These are phyloP conservation scores for Balamuthia mandrillaris DNA, from an alignment of 208 protist species.

Conservation along the genomic window DNA sequence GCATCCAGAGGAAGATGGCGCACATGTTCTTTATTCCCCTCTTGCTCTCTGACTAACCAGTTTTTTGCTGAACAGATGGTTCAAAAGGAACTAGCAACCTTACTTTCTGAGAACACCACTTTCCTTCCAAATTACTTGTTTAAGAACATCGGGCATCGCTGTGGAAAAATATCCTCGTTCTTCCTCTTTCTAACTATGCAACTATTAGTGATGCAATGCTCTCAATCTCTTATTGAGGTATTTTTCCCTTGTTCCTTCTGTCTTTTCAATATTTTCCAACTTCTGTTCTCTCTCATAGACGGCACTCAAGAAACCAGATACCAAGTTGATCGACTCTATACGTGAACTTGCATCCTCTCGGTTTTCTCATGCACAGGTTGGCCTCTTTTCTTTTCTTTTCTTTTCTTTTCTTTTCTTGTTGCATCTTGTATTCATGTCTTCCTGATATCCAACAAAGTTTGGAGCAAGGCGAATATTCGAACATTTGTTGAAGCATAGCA, in stretches of 20 bases:
- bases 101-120: background rate
- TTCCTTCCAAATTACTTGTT: background rate
- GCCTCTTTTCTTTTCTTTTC: background rate
- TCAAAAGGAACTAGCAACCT: background rate
- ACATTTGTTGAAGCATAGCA: background rate
- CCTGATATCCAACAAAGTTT: background rate
- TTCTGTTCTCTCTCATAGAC: background rate
- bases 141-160: background rate
- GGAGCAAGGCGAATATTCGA: background rate
- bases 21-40: background rate
- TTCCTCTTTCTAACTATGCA: background rate
- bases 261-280: background rate
- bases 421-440: background rate
- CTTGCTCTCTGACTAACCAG: too few species aligned
- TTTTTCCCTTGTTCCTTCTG: too few species aligned
- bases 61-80: too few species aligned
- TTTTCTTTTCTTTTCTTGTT: background rate
- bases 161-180: background rate
- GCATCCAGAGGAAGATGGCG: background rate
- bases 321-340: background rate
- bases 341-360: background rate
- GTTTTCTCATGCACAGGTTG: conserved; percentile 1
- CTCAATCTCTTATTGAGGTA: background rate
- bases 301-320: background rate
- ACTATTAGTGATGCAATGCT: background rate